Conservation (phyloP, 805 yeast species). For the Pichia ethanolica region DNA sequence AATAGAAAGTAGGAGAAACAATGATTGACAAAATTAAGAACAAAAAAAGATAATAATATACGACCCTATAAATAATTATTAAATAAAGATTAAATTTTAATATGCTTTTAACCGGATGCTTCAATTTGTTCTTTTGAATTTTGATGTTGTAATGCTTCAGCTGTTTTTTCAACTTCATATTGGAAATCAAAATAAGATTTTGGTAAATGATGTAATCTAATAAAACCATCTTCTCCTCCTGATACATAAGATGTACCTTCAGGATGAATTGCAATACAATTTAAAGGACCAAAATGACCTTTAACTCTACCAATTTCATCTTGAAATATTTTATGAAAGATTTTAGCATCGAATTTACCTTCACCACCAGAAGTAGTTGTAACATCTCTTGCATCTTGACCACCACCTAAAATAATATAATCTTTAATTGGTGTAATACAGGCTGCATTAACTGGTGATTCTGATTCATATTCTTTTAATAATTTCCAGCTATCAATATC, state of each 20-base stretch:
- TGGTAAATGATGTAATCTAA: constrained; percentile 90
- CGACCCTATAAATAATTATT: not conserved
- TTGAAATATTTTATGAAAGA: constrained; percentile 88
- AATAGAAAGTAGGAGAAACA: no score
- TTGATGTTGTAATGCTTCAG: constrained; percentile 28
- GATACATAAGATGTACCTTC: constrained; percentile 89
- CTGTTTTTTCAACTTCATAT: constrained; percentile 85
- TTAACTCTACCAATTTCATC: constrained; percentile 96
- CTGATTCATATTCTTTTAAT: constrained; percentile 72
- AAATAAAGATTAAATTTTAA: not conserved
- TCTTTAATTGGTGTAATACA: constrained; percentile 90
- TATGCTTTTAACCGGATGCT: constrained; percentile 2
- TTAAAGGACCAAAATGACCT: constrained; percentile 99
- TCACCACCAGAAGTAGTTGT: constrained; percentile 92
- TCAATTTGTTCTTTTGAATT: constrained; percentile 5
- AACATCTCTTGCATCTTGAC: constrained; percentile 98
- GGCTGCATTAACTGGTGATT: constrained; percentile 93
- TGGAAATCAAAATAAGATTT: constrained; percentile 88
- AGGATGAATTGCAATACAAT: constrained; percentile 90
- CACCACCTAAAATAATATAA: constrained; percentile 93
- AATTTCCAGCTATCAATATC: constrained; percentile 70
- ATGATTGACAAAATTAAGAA: not conserved
- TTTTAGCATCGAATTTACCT: constrained; percentile 95
- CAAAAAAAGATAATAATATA: not conserved
- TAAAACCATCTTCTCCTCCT: constrained; percentile 98